A percentile compares a stretch with the other conserved stretches of the same genome.
phyloP scores from a whole-genome alignment of 1,284 basidiomycete genomes.

The Peniophora sp. region DNA sequence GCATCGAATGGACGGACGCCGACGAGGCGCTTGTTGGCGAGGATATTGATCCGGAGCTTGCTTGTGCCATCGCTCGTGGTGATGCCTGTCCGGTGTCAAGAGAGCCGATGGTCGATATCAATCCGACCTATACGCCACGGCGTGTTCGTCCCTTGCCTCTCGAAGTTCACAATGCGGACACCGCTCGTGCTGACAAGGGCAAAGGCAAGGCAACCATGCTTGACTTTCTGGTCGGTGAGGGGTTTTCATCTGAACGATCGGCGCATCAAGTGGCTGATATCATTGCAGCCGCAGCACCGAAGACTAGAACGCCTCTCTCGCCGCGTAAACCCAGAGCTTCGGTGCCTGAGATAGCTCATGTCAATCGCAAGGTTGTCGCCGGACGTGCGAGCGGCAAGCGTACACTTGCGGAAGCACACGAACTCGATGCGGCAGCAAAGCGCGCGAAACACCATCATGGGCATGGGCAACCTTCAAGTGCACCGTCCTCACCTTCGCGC shows the following conservation, averaged over 20 bases:
- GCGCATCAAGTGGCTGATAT: conserved; percentile 17
- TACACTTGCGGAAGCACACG: conserved; percentile 61
- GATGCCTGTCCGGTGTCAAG: conserved; percentile 73
- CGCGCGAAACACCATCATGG: conserved; percentile 30
- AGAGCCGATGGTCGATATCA: conserved; percentile 72
- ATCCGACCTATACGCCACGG: conserved; percentile 59
- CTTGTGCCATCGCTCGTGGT: conserved; percentile 66
- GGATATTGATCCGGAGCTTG: conserved; percentile 48
- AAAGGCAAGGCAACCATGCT: conserved; percentile 40
- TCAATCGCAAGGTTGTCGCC: conserved; percentile 19
- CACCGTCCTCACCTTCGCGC: conserved; percentile 9
- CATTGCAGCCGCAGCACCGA: conserved; percentile 33
- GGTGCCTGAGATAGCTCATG: too few relatives aligned
- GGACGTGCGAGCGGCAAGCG: conserved; percentile 68
- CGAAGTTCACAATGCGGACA: conserved; percentile 22
- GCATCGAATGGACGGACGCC: conserved; percentile 47
- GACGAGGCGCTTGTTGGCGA: conserved; percentile 72
- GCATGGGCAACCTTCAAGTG: neutral
- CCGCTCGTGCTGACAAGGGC: conserved; percentile 16
- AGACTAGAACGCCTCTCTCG: conserved; percentile 28
- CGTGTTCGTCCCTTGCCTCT: conserved; percentile 28
- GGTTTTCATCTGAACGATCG: too few relatives aligned
- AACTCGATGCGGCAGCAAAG: conserved; percentile 49
- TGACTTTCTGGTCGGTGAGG: conserved; percentile 60
- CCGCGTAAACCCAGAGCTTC: conserved; percentile 13